Base-by-base conservation (phyloP, 2,329 filamentous ascomycete genomes). In the Graphium sp. region DNA sequence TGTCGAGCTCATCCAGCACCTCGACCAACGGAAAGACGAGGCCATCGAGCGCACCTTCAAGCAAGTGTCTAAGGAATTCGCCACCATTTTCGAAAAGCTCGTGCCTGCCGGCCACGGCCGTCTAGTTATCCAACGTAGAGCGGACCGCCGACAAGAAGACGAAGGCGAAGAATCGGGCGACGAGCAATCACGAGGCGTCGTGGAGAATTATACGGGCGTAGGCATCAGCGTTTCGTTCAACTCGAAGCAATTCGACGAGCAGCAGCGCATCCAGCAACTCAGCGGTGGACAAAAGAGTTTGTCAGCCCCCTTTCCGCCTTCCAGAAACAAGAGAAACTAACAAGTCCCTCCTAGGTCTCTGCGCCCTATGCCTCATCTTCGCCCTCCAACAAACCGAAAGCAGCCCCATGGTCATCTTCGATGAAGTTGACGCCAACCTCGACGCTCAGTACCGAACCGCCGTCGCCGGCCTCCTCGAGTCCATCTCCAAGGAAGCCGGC, bases 211-310 rank as follows among this genome's bases (percentile, higher is more conserved):
- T 49, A 84, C 76, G 5, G 89, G 89, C 34, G 87, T 98, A 6
- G 85, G 85, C 24, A 95, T 98, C 54, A 87, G 80, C 43, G 89
- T 98, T 22, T 93, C 84, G 32, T 98, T 98, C 66, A 98, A 98
- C 60, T 92, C 82, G 41, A 94, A 94, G 55, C 79, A 93, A 39
- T 55, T 68, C 40, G 89, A 98, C 43, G 89, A 98, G 47, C 89
- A 98, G 53, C 89, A 98, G 50, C 80, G 84, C 36, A 95, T 98
- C 42, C 84, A 94, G 53, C 89, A 98, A 52, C 71, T 98, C 37
- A 91, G 81, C 41, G 89, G 89, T 60, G 89, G 89, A 18, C 89
- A 98, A 46, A 98, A 98, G 67, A 92, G 83, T 84, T 56, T 57
- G 18, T n/a, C n/a, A 26, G 12, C 11, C 18, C 20, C 19, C 22